Base-by-base conservation (phyloP, 257 asterid genomes). In the Paulownia fortunei region DNA sequence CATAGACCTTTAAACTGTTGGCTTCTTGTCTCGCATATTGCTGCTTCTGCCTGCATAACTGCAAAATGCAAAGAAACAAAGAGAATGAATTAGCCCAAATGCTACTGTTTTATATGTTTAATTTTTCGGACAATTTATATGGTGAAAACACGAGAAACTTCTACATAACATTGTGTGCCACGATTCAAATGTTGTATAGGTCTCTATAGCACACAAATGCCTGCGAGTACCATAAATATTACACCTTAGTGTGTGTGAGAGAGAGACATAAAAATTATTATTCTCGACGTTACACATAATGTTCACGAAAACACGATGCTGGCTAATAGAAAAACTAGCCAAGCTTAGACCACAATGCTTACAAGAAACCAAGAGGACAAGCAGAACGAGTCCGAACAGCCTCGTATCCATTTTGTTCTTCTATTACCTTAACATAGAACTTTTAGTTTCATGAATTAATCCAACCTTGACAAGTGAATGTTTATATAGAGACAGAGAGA, bases 281-380 rank as follows among this genome's bases (percentile, higher is more conserved):
- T n/a, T n/a, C n/a, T n/a, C n/a, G n/a, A n/a, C n/a, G n/a, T n/a
- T n/a, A n/a, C n/a, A n/a, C n/a, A n/a, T n/a, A n/a, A n/a, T n/a
- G n/a, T n/a, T n/a, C n/a, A n/a, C n/a, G n/a, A n/a, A n/a, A n/a
- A n/a, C n/a, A n/a, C n/a, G n/a, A n/a, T n/a, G n/a, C n/a, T n/a
- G 36, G 4, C 36, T 30, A 23, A 69, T 12, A 15, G 5, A 15
- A 1, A 13, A 47, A 49, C 13, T 15, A 6, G 18, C 8, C 15
- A 12, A 41, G n/a, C 1, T 6, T 41, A 37, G 18, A 23, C 12
- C 11, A 49, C 32, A 65, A 34, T 58, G 44, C 82, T 63, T 82
- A 82, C 79, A 76, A 7, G 82, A 77, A 72, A 72, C 61, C 60
- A 77, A 44, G 68, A 82, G 72, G 85, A 77, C 26, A 32, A 82